Base-by-base conservation (phyloP, 345 rosid genomes). In the Acer saccharum region DNA sequence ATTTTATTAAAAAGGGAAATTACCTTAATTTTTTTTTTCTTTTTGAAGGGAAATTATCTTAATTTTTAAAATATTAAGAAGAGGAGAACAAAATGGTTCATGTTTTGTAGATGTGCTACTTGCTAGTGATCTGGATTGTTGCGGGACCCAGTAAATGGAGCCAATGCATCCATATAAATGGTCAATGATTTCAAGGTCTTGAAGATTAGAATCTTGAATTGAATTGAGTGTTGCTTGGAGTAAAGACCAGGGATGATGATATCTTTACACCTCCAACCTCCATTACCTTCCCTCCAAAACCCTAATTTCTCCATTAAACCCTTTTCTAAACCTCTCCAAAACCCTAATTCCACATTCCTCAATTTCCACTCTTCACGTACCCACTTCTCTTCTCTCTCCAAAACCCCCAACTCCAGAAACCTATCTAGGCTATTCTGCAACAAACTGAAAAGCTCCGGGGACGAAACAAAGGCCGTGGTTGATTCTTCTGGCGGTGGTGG, bases 381-480 rank as follows among this genome's bases (percentile, higher is more conserved):
- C 80, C 79, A 57, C 62, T 61, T 68, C 66, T 29, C 17, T 4
- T 76, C 65, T 65, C 52, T 29, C 44, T 65, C 76, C 57, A 66
- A 78, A 78, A 20, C 1, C 68, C 68, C 23, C 2, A 71, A 20
- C 48, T 74, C 54, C 60, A 54, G 65, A 52, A 66, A 39, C 65
- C 73, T 39, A 74, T 84, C 86, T 65, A 88, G 91, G 17, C 25
- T 62, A 13, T 62, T 10, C 64, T 78, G 78, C 64, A 65, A 65
- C 61, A 65, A 68, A 41, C 52, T 88, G 73, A 89, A 89, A 61
- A 91, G 74, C 83, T 88, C 95, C 13, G 79, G 81, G 63, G 94
- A 90, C 39, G 84, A 85, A 68, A 81, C 87, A 27, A 82, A 84
- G 69, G 54, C 83, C 12, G 89, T 63, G 20, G 76, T 82, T 69